Base-by-base conservation (phyloP, 208 protist genomes). In the Herpetomonas muscarum region DNA sequence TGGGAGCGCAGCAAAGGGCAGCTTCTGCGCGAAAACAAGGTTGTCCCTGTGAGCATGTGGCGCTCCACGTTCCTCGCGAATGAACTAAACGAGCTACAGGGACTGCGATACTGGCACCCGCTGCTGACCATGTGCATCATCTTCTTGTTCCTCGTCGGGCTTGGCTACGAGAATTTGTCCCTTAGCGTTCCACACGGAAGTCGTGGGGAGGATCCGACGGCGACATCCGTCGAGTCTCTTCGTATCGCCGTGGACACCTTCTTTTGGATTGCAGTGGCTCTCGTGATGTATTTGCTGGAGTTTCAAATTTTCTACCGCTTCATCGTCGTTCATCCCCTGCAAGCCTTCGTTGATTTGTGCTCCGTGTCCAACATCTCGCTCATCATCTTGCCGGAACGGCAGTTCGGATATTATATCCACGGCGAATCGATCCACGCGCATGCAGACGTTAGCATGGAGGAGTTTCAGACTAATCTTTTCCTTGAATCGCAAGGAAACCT, bases 341-440 rank as follows among this genome's bases (percentile, higher is more conserved):
- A 79, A 71, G 70, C 69, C 24, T 95, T 97, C 66, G 78, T 94
- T 32, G 92, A 97, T 62, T 66, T 94, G 26, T 94, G 85, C 67
- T 96, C 90, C 31, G 78, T 97, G 17, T 84, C 89, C 15, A 97
- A 97, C 68, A 85, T 96, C 45, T 92, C 82, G 34, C 68, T 97
- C 46, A 78, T 97, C 48, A 76, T 95, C 29, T 58, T 96, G 31
- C 61, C 81, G 36, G 90, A 96, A 68, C 65, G 67, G 19, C 66
- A 87, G 57, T 92, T 71, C 54, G 89, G 89, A 1, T 97, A 87
- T 54, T 97, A 97, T 72, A 86, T 97, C 32, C 89, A 97, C 59
- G 92, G 89, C 39, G 81, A 94, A 58, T 92, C 84, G 30, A 85
- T 96, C 51, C 80, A 95, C 66, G 74, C 78, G 1, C 73, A 92